Evolutionary conservation across 805 yeast genomes (phyloP).

Genomic region (Cephaloascus albidus): DNA sequence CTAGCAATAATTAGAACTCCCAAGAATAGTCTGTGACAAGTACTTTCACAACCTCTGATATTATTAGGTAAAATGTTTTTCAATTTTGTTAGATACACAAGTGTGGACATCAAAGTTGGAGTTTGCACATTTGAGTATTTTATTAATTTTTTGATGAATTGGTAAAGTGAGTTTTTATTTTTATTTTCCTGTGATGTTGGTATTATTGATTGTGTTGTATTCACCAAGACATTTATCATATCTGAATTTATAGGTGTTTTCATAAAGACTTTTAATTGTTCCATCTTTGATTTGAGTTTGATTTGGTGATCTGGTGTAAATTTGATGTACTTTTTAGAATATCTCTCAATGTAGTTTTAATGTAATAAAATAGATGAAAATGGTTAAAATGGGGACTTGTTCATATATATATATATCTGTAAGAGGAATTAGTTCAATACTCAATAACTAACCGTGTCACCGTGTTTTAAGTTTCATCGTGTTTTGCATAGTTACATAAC

Average conservation of each 20-base stretch:
- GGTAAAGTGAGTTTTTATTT: slow-evolving; percentile 30
- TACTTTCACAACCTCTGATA: slow-evolving; percentile 87
- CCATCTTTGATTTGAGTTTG: too few species aligned
- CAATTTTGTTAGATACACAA: slow-evolving; percentile 74
- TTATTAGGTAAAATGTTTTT: slow-evolving; percentile 74
- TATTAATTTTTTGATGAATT: slow-evolving; percentile 67
- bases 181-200: slow-evolving; percentile 20
- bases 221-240: slow-evolving; percentile 49
- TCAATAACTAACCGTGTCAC: too few species aligned
- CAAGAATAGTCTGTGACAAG: slow-evolving; percentile 85
- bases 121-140: slow-evolving; percentile 86
- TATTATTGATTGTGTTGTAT: slow-evolving; percentile 50
- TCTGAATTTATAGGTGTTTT: slow-evolving; percentile 47
- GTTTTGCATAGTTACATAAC: too few species aligned
- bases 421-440: too few species aligned
- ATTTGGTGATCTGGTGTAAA: too few species aligned
- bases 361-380: too few species aligned
- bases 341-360: too few species aligned
- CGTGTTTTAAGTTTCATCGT: too few species aligned
- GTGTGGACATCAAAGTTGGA: slow-evolving; percentile 88
- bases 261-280: slow-evolving; percentile 33
- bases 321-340: too few species aligned
- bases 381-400: too few species aligned
- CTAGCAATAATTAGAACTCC: slow-evolving; percentile 91
- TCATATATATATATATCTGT: too few species aligned